A percentile compares a stretch with the other conserved stretches of the same genome.
Conservation (phyloP, 768 basidiomycete genomes). For the Lentinula aciculospora region DNA sequence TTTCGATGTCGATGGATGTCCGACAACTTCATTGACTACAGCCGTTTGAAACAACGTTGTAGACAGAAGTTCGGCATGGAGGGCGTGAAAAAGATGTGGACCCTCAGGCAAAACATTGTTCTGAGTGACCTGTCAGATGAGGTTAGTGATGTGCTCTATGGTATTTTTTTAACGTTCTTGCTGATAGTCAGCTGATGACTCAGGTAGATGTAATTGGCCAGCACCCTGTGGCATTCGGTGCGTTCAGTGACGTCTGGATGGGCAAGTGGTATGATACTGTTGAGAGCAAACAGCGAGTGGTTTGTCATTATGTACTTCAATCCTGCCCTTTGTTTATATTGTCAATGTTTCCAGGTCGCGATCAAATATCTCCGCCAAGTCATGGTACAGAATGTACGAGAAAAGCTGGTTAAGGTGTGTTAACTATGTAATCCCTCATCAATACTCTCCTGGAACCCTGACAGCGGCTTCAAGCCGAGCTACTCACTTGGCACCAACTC, state of each 20-base stretch:
- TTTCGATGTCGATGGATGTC: conserved; percentile 43
- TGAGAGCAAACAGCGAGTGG: conserved; percentile 29
- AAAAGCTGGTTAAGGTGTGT: conserved; percentile 44
- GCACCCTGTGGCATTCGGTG: conserved; percentile 45
- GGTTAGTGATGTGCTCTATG: conserved; percentile 22
- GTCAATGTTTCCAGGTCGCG: conserved; percentile 35
- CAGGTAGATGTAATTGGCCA: conserved; percentile 27
- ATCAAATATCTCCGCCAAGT: conserved; percentile 50
- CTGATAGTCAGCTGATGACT: not conserved
- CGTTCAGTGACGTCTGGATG: conserved; percentile 61
- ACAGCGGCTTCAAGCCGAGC: conserved; percentile 52
- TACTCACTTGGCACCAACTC: conserved; percentile 52
- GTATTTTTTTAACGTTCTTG: not conserved
- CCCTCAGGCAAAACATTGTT: conserved; percentile 42
- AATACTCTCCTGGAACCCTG: not conserved
- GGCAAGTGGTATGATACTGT: conserved; percentile 46
- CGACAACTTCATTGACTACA: conserved; percentile 47
- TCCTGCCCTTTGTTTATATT: no score
- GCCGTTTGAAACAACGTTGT: conserved; percentile 49
- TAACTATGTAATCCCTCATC: not conserved
- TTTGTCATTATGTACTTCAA: conserved; percentile 14
- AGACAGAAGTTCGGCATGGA: conserved; percentile 52
- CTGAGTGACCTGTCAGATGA: conserved; percentile 54
- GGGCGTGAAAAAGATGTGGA: conserved; percentile 47
- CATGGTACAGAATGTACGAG: conserved; percentile 44